Evolutionary conservation across 805 yeast species (phyloP).

Genomic region (Suhomyces sp.): DNA sequence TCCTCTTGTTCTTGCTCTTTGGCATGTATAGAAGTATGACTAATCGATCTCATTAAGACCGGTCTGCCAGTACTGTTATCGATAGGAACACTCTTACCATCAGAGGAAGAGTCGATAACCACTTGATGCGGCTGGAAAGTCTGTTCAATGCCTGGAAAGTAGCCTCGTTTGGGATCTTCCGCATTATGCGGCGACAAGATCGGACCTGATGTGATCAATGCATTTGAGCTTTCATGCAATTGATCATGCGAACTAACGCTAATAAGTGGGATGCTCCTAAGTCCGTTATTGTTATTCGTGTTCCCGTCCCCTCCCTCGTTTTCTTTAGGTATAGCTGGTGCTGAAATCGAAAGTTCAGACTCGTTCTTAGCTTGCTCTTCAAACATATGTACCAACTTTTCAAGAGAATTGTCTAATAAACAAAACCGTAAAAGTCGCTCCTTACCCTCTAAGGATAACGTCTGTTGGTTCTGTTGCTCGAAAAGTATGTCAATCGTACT

Average conservation of each 20-base stretch:
- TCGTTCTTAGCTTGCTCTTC: slow-evolving; percentile 37
- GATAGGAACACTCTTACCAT: slow-evolving; percentile 52
- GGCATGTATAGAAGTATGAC: slow-evolving; percentile 67
- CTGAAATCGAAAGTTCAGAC: slow-evolving; percentile 9
- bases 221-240: slow-evolving; percentile 50
- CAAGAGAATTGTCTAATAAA: slow-evolving; percentile 53
- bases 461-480: slow-evolving; percentile 44
- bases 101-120: slow-evolving; percentile 61
- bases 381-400: slow-evolving; percentile 51
- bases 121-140: slow-evolving; percentile 64
- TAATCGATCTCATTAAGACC: slow-evolving; percentile 59
- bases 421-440: slow-evolving; percentile 55
- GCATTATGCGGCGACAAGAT: slow-evolving; percentile 46
- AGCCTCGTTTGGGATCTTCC: slow-evolving; percentile 18
- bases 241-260: slow-evolving; percentile 21
- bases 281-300: neutral
- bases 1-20: slow-evolving; percentile 84
- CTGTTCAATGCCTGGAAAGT: slow-evolving; percentile 23
- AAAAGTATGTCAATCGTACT: slow-evolving; percentile 51
- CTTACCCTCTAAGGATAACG: slow-evolving; percentile 53
- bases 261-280: slow-evolving; percentile 3
- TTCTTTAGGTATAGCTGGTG: neutral
- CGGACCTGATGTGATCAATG: slow-evolving; percentile 52
- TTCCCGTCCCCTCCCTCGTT: neutral
- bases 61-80: slow-evolving; percentile 75